Evolutionary conservation across 2,329 filamentous ascomycete species (phyloP).

Genomic region (Esteya vermicola): DNA sequence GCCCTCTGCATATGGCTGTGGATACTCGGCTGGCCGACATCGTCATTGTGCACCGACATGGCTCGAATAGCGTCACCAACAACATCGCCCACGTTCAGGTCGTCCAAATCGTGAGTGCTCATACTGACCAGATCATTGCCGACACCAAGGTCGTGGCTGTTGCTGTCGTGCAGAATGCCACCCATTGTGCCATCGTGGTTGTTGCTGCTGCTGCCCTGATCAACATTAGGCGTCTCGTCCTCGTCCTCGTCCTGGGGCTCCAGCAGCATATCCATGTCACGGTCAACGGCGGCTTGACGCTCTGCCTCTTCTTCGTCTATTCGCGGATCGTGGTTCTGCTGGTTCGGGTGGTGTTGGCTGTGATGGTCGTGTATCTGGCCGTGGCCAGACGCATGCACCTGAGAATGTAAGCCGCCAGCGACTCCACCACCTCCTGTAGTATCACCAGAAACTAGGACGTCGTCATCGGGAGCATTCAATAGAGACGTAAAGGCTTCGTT

Average conservation of each 20-base stretch:
- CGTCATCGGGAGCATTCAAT: constrained; percentile 30
- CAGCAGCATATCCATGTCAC: constrained; percentile 38
- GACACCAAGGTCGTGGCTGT: background rate
- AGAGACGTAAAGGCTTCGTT: constrained; percentile 38
- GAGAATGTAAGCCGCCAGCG: background rate
- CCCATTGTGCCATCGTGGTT: background rate
- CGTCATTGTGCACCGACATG: constrained; percentile 4
- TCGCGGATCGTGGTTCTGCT: constrained; percentile 3
- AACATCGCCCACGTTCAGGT: background rate
- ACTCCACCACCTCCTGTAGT: background rate
- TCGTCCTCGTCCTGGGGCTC: constrained; percentile 30
- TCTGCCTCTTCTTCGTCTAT: constrained; percentile 17
- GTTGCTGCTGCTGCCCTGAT: constrained; percentile 9
- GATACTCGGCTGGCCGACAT: background rate
- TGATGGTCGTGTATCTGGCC: constrained; percentile 3
- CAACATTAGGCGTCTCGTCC: constrained; percentile 6
- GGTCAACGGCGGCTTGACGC: constrained; percentile 27
- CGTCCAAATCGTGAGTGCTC: constrained; percentile 2
- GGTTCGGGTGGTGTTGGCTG: constrained; percentile 4
- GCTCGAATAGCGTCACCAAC: background rate
- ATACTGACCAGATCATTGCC: background rate
- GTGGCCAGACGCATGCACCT: constrained; percentile 4
- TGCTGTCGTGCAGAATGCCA: background rate
- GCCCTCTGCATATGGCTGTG: background rate
- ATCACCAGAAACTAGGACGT: constrained; percentile 7